phyloP scores from a whole-genome alignment of 768 basidiomycete genomes.

The Phanerochaete sordida region DNA sequence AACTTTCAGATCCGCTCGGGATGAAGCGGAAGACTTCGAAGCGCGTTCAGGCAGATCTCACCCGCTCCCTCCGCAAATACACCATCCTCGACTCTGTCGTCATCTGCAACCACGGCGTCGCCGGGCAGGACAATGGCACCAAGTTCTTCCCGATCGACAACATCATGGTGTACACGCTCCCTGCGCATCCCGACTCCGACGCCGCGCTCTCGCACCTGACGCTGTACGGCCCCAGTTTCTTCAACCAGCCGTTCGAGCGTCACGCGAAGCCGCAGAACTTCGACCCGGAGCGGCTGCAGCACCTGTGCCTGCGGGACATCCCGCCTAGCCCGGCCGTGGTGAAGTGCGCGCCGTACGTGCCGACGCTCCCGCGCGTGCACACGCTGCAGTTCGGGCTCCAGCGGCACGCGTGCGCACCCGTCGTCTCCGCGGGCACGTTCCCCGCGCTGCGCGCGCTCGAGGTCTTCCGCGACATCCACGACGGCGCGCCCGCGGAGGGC shows the following conservation, averaged over 20 bases:
- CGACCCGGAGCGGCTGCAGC: slow-evolving; percentile 6
- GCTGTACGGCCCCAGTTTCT: slow-evolving; percentile 9
- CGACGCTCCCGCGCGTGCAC: slow-evolving; percentile 12
- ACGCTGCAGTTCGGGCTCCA: slow-evolving; percentile 3
- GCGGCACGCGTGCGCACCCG: slow-evolving; percentile 4
- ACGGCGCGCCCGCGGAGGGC: neutral
- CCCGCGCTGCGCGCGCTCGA: neutral
- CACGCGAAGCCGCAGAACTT: slow-evolving; percentile 13
- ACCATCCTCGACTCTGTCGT: slow-evolving; percentile 7
- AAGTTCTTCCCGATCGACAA: slow-evolving; percentile 11
- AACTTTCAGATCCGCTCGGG: neutral
- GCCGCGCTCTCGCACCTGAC: slow-evolving; percentile 5
- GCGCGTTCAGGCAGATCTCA: slow-evolving; percentile 8
- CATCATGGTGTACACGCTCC: slow-evolving; percentile 10
- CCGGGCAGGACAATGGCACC: neutral
- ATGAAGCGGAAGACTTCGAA: slow-evolving; percentile 2
- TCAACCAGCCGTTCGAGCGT: slow-evolving; percentile 11
- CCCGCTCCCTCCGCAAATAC: slow-evolving; percentile 4
- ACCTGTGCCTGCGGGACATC: slow-evolving; percentile 13
- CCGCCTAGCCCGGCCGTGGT: neutral
- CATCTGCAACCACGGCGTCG: slow-evolving; percentile 12
- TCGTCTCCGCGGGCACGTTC: slow-evolving; percentile 8
- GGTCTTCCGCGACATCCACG: neutral
- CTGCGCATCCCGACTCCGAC: neutral
- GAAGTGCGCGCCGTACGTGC: slow-evolving; percentile 12